Conservation (phyloP, 805 yeast genomes). For the Kluyveromyces siamensis region DNA sequence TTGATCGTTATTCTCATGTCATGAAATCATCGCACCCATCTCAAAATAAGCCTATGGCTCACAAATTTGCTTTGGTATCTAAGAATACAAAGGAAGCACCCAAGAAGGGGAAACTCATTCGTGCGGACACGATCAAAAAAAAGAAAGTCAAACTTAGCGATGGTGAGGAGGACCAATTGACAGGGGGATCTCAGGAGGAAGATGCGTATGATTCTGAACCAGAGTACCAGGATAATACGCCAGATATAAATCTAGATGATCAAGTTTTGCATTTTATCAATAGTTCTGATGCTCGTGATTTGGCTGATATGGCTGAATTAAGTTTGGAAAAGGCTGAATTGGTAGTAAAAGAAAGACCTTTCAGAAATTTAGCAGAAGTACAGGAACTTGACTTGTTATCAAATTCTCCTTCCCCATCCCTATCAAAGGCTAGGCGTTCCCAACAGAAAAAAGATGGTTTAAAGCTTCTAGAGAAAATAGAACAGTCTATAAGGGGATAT, state of each 20-base stretch:
- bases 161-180: constrained; percentile 23
- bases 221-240: constrained; percentile 20
- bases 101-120: constrained; percentile 33
- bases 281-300: constrained; percentile 62
- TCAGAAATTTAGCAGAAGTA: constrained; percentile 45
- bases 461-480: constrained; percentile 60
- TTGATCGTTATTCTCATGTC: constrained; percentile 29
- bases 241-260: constrained; percentile 41
- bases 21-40: constrained; percentile 11
- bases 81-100: constrained; percentile 4
- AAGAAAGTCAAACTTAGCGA: constrained; percentile 23
- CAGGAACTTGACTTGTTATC: constrained; percentile 43
- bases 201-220: constrained; percentile 28
- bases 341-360: constrained; percentile 67
- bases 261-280: constrained; percentile 72
- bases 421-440: constrained; percentile 26
- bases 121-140: constrained; percentile 27
- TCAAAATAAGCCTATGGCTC: background rate
- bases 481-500: constrained; percentile 71
- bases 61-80: constrained; percentile 10
- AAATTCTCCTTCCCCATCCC: constrained; percentile 9
- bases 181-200: constrained; percentile 36
- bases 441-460: constrained; percentile 58
- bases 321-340: constrained; percentile 55
- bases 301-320: constrained; percentile 72